Base-by-base conservation (phyloP, 495 filamentous ascomycete species). In the Margaritispora aquatica region DNA sequence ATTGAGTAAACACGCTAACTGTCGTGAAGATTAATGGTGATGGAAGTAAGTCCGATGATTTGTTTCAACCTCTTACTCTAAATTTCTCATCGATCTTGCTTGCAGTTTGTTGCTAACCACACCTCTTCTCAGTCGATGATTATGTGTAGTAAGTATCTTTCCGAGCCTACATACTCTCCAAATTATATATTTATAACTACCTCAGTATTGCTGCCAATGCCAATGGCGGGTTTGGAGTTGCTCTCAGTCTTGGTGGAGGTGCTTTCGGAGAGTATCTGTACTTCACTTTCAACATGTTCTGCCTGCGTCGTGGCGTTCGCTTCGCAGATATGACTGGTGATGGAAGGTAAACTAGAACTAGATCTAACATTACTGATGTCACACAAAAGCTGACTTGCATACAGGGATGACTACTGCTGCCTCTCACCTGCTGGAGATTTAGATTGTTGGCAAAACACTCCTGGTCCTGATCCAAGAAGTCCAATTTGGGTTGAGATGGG, bases 301-400 rank as follows among this genome's bases (percentile, higher is more conserved):
- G 51, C 19, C 13, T 20, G 5, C 24, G 51, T 10, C 26, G 13
- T 3, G 51, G 51, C 3, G 51, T 54, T 20, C 51, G 51, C 3
- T 54, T 54, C 36, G 51, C 23, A 31, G 51, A 54, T 23, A 54
- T 54, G 23, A 34, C 24, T 34, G 44, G 44, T 19, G 44, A 47
- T 47, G 44, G 44, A 4, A 47, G 5, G 4, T 47, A 47, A 38
- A 9, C 34, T 38, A 38, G n/a, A n/a, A 38, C n/a, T n/a, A n/a
- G n/a, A n/a, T n/a, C n/a, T n/a, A n/a, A n/a, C n/a, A n/a, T n/a
- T n/a, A n/a, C n/a, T n/a, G n/a, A n/a, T n/a, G n/a, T n/a, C n/a
- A n/a, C n/a, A n/a, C n/a, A n/a, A n/a, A n/a, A n/a, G n/a, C n/a
- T n/a, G n/a, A n/a, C n/a, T n/a, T n/a, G n/a, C n/a, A n/a, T n/a